These are phyloP conservation scores for Aspergillus carlsbadensis DNA, from an alignment of 495 filamentous ascomycete genomes.

Conservation along the genomic window DNA sequence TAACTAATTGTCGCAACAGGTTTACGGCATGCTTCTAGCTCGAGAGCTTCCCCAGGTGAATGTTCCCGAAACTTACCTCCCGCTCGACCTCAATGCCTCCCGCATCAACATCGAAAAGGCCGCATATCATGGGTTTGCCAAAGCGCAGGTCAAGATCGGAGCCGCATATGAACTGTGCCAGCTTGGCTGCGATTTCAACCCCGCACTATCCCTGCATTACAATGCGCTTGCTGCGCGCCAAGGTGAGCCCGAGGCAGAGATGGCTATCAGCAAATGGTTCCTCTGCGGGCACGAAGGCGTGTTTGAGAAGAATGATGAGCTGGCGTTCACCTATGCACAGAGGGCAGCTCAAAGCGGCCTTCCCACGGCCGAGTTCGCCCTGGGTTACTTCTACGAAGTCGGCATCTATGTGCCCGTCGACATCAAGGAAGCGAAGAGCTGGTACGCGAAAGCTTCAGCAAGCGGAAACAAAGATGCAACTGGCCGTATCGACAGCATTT, in stretches of 20 bases:
- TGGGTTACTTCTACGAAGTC: slow-evolving; percentile 98
- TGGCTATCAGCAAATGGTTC: slow-evolving; percentile 99
- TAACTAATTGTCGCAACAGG: slow-evolving; percentile 35
- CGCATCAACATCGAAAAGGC: slow-evolving; percentile 93
- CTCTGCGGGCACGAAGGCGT: slow-evolving; percentile 88
- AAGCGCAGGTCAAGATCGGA: slow-evolving; percentile 97
- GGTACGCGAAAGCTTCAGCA: slow-evolving; percentile 88
- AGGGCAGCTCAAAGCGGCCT: slow-evolving; percentile 78
- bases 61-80: slow-evolving; percentile 71
- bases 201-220: slow-evolving; percentile 88
- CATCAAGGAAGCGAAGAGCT: slow-evolving; percentile 76
- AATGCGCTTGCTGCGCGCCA: slow-evolving; percentile 91
- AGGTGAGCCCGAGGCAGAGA: slow-evolving; percentile 85
- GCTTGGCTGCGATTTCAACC: slow-evolving; percentile 92
- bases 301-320: slow-evolving; percentile 91
- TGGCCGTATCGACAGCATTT: slow-evolving; percentile 78
- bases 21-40: slow-evolving; percentile 93
- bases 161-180: slow-evolving; percentile 92
- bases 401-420: slow-evolving; percentile 83
- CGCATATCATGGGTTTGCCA: slow-evolving; percentile 93
- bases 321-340: slow-evolving; percentile 88
- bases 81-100: slow-evolving; percentile 71
- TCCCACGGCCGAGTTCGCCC: slow-evolving; percentile 90
- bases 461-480: slow-evolving; percentile 91
- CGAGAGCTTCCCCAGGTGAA: slow-evolving; percentile 85